Conservation (phyloP, 2,329 filamentous ascomycete species). For the Dothistroma septosporum region DNA sequence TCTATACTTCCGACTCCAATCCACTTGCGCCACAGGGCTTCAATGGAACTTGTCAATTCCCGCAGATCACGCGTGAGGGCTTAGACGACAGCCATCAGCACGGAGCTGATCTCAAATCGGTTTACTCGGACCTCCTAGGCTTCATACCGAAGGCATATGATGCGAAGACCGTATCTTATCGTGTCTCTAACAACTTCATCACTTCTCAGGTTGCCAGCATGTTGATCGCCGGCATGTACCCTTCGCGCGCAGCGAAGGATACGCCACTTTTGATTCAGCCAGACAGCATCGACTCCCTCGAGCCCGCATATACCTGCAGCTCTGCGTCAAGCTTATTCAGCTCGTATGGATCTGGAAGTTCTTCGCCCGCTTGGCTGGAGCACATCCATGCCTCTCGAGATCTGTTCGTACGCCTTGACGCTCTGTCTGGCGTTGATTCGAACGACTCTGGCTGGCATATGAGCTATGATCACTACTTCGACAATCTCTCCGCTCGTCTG, state of each 20-base stretch:
- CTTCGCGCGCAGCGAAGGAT: constrained; percentile 27
- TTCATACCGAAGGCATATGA: constrained; percentile 58
- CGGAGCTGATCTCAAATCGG: constrained; percentile 69
- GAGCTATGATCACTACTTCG: constrained; percentile 77
- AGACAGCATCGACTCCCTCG: constrained; percentile 63
- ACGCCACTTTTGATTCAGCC: constrained; percentile 48
- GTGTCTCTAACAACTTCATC: constrained; percentile 78
- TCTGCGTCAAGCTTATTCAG: constrained; percentile 45
- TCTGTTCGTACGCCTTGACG: constrained; percentile 60
- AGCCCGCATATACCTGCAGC: constrained; percentile 67
- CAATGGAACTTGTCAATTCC: constrained; percentile 72
- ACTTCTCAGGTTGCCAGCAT: constrained; percentile 76
- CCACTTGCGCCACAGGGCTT: constrained; percentile 65
- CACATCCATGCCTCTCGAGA: constrained; percentile 57
- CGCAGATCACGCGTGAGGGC: constrained; percentile 69
- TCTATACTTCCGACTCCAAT: constrained; percentile 59
- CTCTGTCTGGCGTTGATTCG: constrained; percentile 60
- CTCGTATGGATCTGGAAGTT: constrained; percentile 45
- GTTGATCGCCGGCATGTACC: constrained; percentile 68
- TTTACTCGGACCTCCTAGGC: constrained; percentile 65
- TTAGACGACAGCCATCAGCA: constrained; percentile 72
- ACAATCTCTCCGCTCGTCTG: constrained; percentile 74
- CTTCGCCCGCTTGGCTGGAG: constrained; percentile 53
- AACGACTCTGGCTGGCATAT: constrained; percentile 61
- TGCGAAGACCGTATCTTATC: constrained; percentile 54